These are phyloP conservation scores for Xylariales sp. DNA, from an alignment of 2,329 filamentous ascomycete species.

Conservation along the genomic window DNA sequence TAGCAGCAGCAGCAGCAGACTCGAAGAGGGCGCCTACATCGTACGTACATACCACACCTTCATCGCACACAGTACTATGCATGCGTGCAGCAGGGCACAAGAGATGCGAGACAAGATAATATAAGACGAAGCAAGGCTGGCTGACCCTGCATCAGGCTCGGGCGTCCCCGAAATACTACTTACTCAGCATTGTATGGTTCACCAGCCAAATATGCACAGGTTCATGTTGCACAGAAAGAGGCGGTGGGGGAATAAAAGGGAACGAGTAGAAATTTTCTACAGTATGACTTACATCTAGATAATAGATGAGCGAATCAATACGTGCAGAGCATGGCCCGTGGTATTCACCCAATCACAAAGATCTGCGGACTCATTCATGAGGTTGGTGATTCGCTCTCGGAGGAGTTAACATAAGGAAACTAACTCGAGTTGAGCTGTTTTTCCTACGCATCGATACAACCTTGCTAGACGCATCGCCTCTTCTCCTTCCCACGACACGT, in stretches of 20 bases:
- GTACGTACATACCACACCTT: not conserved
- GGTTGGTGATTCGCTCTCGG: constrained; percentile 5
- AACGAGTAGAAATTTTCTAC: constrained; percentile 8
- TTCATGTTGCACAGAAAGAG: constrained; percentile 27
- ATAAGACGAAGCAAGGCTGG: constrained; percentile 33
- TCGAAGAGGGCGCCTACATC: not conserved
- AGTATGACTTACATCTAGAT: constrained; percentile 14
- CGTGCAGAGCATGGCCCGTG: constrained; percentile 7
- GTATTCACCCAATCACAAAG: constrained; percentile 10
- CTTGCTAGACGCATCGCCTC: not conserved
- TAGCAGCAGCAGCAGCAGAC: not conserved
- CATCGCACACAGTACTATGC: not conserved
- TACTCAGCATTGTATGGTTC: constrained; percentile 30
- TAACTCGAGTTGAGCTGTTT: too few relatives aligned
- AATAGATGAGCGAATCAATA: constrained; percentile 20
- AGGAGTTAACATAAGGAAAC: not conserved
- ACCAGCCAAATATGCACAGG: constrained; percentile 5
- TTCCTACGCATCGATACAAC: not conserved
- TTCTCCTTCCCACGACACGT: not conserved
- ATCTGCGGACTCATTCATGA: not conserved
- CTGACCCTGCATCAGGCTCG: constrained; percentile 38
- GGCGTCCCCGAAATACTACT: constrained; percentile 38
- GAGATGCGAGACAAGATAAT: constrained; percentile 3
- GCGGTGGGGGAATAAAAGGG: constrained; percentile 31
- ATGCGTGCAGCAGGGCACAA: not conserved